Conservation (phyloP, 1,284 basidiomycete genomes). For the Gymnopus androsaceus region DNA sequence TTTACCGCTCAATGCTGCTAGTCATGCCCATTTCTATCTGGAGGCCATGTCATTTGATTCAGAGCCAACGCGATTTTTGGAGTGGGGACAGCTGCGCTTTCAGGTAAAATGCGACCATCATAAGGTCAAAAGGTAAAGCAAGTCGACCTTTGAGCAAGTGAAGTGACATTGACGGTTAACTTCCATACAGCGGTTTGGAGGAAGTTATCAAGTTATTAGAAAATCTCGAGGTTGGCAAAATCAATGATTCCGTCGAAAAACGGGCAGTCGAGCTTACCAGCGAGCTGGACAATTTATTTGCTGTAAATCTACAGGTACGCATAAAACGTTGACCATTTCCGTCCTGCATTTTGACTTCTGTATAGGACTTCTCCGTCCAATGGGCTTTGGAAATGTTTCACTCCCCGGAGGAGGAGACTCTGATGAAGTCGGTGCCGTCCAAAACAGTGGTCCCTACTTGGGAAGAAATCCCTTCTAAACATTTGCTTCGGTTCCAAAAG, state of each 20-base stretch:
- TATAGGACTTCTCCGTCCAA: background rate
- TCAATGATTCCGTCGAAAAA: background rate
- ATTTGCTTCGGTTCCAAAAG: too few relatives aligned
- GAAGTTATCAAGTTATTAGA: background rate
- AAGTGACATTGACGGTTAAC: background rate
- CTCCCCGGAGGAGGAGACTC: too few relatives aligned
- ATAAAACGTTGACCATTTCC: background rate
- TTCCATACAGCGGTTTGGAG: background rate
- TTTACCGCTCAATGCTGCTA: background rate
- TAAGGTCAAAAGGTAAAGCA: background rate
- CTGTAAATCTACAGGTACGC: background rate
- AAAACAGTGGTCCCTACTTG: too few relatives aligned
- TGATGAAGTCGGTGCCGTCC: too few relatives aligned
- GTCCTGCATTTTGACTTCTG: background rate
- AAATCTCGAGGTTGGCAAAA: background rate
- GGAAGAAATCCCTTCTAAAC: too few relatives aligned
- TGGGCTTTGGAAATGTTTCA: background rate
- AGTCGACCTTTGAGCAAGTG: background rate
- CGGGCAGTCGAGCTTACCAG: background rate
- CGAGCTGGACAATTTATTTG: background rate
- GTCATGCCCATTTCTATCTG: background rate
- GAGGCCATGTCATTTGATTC: background rate
- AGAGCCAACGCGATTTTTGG: background rate
- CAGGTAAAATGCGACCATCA: background rate
- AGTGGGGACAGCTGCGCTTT: background rate